These are phyloP conservation scores for Lactarius deliciosus DNA, from an alignment of 768 basidiomycete species.

Conservation along the genomic window DNA sequence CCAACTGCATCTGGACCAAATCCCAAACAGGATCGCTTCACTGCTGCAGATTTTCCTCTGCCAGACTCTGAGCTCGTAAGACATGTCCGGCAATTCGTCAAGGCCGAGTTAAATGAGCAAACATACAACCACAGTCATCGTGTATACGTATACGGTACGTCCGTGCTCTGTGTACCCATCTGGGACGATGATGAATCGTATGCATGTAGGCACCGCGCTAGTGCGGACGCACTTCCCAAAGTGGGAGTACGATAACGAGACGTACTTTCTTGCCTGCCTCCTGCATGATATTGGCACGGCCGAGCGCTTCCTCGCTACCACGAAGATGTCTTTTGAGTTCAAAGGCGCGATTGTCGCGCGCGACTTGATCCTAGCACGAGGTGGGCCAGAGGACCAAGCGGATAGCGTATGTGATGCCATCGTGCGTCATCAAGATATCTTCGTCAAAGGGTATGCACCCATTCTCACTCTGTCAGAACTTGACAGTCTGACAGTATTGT, in stretches of 20 bases:
- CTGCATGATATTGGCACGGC: constrained; percentile 56
- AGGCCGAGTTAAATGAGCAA: constrained; percentile 44
- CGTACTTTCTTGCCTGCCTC: constrained; percentile 51
- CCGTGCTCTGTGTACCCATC: not conserved
- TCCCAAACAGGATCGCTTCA: constrained; percentile 45
- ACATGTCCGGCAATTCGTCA: constrained; percentile 43
- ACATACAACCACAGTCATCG: constrained; percentile 52
- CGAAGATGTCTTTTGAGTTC: constrained; percentile 58
- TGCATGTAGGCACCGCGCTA: constrained; percentile 45
- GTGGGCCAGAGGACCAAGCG: constrained; percentile 49
- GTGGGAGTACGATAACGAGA: constrained; percentile 50
- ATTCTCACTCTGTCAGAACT: not conserved
- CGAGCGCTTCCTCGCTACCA: constrained; percentile 47
- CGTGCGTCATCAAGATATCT: constrained; percentile 47
- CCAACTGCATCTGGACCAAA: constrained; percentile 44
- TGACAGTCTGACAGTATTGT: constrained; percentile 5
- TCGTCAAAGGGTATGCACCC: constrained; percentile 43
- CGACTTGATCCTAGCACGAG: constrained; percentile 45
- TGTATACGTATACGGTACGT: constrained; percentile 50
- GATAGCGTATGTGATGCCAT: constrained; percentile 54
- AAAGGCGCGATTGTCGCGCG: constrained; percentile 54
- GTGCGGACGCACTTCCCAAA: constrained; percentile 47
- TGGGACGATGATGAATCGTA: not conserved
- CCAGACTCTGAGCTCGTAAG: constrained; percentile 44
- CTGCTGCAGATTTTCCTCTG: constrained; percentile 42